Evolutionary conservation across 139 green algal genomes (phyloP).

Genomic region (Deuterostichococcus epilithicus): DNA sequence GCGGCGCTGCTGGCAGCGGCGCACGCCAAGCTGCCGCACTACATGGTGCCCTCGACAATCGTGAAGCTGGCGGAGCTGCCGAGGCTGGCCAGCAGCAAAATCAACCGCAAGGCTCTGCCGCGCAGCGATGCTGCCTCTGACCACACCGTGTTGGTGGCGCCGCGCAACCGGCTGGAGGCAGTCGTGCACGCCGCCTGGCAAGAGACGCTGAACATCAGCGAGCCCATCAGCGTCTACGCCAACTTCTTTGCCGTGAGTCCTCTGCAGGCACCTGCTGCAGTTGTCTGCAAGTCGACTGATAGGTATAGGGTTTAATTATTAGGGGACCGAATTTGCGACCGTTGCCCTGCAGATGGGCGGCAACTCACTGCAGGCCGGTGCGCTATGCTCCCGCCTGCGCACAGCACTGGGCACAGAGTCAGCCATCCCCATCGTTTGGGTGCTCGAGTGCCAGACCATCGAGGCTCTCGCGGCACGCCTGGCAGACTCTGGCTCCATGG

Average conservation of each 20-base stretch:
- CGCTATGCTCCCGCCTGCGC: neutral
- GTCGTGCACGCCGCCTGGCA: neutral
- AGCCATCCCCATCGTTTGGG: neutral
- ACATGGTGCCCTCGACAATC: slow-evolving; percentile 1
- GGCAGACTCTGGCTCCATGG: neutral
- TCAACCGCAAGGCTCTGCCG: neutral
- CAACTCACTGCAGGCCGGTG: neutral
- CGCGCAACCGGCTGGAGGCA: neutral
- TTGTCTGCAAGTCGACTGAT: too few species aligned
- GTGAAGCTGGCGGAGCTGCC: neutral
- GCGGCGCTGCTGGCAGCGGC: neutral
- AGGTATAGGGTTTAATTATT: neutral
- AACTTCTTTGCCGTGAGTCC: neutral
- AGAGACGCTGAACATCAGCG: neutral
- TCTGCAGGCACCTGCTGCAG: too few species aligned
- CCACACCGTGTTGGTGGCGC: neutral
- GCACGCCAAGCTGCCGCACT: neutral
- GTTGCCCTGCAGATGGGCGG: neutral
- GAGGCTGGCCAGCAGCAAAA: neutral
- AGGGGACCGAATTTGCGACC: too few species aligned
- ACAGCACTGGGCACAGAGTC: neutral
- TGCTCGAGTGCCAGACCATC: neutral
- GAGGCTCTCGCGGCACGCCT: neutral
- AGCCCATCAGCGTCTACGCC: neutral
- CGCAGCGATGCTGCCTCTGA: neutral